Base-by-base conservation (phyloP, 495 filamentous ascomycete genomes). In the Neurospora sublineolata region DNA sequence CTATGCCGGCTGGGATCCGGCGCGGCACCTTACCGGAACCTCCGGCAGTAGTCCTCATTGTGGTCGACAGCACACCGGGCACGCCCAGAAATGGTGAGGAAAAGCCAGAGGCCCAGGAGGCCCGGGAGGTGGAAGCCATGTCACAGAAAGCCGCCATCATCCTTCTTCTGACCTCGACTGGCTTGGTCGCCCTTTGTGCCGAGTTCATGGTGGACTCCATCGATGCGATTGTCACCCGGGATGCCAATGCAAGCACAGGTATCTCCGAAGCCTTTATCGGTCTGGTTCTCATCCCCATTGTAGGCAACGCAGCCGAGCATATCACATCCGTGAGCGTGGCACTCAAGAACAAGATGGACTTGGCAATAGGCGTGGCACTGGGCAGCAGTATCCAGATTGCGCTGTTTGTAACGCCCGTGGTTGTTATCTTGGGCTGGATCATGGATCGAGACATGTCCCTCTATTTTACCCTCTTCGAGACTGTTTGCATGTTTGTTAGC, bases 261-360 rank as follows among this genome's bases (percentile, higher is more conserved):
- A 80, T 94, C 68, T 89, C 86, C 74, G 85, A 93, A 78, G 86
- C 89, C 4, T 94, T 96, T 76, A 90, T 96, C 71, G 93, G 93
- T 70, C 83, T 96, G 5, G 93, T 96, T 76, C 88, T 96, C 73
- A 80, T 94, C 20, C 92, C 93, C n/a, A 92, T 96, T 73, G 91
- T 96, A 10, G 91, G 93, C 70, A 96, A 96, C 73, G 92, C 93
- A 1, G 93, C 93, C 8, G 93, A 96, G 81, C 92, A 96, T 82
- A 90, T 94, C 23, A 94, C 92, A 0, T 91, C 92, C 6, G 92
- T 96, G 68, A 92, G 87, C 18, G 93, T 94, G 7, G 92, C 92
- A 14, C 83, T 85, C 52, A 94, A 94, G 83, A 94, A 94, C 82
- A 96, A 96, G 81, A 94, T 94, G 92, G 92, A 94, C 83, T 81